Percentiles rank a stretch among this genome's conserved stretches.
These are phyloP conservation scores for Aristolochia californica DNA, from an alignment of 164 flowering plant genomes.

Conservation along the genomic window DNA sequence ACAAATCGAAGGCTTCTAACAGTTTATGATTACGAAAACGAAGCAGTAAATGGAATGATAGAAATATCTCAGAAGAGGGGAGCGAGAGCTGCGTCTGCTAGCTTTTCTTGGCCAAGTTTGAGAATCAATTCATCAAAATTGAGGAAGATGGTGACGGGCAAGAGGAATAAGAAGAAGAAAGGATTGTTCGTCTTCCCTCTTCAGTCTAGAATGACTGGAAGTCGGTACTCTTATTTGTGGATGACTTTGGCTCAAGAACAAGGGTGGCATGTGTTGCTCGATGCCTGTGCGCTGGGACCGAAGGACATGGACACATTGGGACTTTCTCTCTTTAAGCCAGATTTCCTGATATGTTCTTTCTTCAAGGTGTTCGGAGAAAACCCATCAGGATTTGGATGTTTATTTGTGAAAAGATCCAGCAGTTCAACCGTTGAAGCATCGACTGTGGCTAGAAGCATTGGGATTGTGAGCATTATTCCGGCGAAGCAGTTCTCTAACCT, in stretches of 20 bases:
- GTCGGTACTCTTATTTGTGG: constrained; percentile 80
- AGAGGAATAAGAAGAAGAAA: constrained; percentile 38
- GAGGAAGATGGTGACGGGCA: constrained; percentile 46
- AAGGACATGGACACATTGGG: constrained; percentile 90
- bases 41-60: constrained; percentile 56
- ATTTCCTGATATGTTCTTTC: constrained; percentile 76
- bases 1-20: constrained; percentile 52
- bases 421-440: constrained; percentile 40
- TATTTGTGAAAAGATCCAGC: constrained; percentile 72
- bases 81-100: constrained; percentile 52
- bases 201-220: constrained; percentile 69
- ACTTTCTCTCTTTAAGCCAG: constrained; percentile 70
- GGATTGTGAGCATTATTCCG: constrained; percentile 55
- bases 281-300: constrained; percentile 84
- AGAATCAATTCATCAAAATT: constrained; percentile 52
- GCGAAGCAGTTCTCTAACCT: constrained; percentile 19
- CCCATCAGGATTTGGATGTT: constrained; percentile 86
- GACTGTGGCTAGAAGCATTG: constrained; percentile 22
- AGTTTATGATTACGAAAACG: constrained; percentile 78
- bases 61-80: constrained; percentile 60
- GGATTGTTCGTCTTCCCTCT: constrained; percentile 86
- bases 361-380: constrained; percentile 86
- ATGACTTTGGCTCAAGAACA: constrained; percentile 78
- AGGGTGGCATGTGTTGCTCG: constrained; percentile 87
- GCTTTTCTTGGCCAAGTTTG: constrained; percentile 81